Percentiles rank a stretch among this genome's conserved stretches.
These are phyloP conservation scores for Scenedesmus sp. DNA, from an alignment of 163 green algal genomes.

Conservation along the genomic window DNA sequence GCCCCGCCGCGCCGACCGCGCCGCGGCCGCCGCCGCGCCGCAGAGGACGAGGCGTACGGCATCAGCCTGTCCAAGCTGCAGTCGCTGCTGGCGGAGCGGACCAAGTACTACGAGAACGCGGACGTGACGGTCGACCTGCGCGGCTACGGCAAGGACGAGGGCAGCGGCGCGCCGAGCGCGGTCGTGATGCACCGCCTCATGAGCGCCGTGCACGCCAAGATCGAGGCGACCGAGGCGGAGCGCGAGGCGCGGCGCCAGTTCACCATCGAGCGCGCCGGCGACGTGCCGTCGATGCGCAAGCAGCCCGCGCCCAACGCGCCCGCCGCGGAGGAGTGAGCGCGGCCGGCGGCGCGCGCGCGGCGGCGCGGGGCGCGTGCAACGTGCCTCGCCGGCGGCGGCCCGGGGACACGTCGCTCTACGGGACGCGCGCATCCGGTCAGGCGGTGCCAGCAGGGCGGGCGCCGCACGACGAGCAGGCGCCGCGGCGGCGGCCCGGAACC, in stretches of 20 bases:
- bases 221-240: constrained; percentile 61
- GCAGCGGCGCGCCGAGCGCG: constrained; percentile 56
- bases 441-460: too few relatives aligned
- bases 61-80: constrained; percentile 56
- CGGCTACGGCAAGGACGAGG: constrained; percentile 55
- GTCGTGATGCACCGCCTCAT: constrained; percentile 72
- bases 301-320: background rate
- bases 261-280: constrained; percentile 54
- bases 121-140: constrained; percentile 68
- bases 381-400: too few relatives aligned
- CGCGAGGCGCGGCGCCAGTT: constrained; percentile 64
- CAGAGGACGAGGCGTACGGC: constrained; percentile 41
- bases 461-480: too few relatives aligned
- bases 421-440: too few relatives aligned
- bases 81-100: constrained; percentile 70
- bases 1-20: too few relatives aligned
- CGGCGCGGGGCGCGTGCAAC: too few relatives aligned
- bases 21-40: background rate
- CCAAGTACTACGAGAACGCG: constrained; percentile 74
- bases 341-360: too few relatives aligned
- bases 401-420: too few relatives aligned
- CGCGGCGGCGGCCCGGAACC: too few relatives aligned
- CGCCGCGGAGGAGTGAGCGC: constrained; percentile 2
- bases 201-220: constrained; percentile 55
- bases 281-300: constrained; percentile 29